Conservation (phyloP, 441 rosid species). For the Pelargonium exstipulatum region DNA sequence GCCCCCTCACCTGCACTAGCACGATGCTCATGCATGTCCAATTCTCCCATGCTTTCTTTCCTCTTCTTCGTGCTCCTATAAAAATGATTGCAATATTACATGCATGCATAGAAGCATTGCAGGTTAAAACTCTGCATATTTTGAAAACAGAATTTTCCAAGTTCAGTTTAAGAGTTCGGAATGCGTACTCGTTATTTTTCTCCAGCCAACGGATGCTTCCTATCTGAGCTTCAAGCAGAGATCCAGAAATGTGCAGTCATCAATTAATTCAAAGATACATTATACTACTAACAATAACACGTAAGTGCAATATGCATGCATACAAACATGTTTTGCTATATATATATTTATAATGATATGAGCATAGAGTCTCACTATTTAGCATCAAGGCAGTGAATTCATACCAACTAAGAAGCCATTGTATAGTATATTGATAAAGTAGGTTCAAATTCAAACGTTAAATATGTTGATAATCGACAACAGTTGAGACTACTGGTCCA, state of each 20-base stretch:
- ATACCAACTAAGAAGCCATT: too few relatives aligned
- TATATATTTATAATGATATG: too few relatives aligned
- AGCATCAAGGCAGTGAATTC: too few relatives aligned
- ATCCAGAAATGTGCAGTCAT: conserved; percentile 57
- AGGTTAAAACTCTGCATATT: not conserved
- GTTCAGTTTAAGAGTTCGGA: conserved; percentile 34
- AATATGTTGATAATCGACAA: too few relatives aligned
- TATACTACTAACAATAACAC: not conserved
- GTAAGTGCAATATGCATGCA: not conserved
- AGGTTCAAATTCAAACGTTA: too few relatives aligned
- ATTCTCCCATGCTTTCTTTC: conserved; percentile 22
- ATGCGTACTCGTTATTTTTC: conserved; percentile 31
- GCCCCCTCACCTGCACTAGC: conserved; percentile 14
- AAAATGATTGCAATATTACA: conserved; percentile 2
- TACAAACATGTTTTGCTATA: too few relatives aligned
- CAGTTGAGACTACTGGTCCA: too few relatives aligned
- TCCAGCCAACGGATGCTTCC: conserved; percentile 63
- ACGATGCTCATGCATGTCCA: conserved; percentile 16
- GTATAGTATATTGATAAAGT: too few relatives aligned
- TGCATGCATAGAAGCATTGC: not conserved
- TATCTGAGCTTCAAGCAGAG: conserved; percentile 48
- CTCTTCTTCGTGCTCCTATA: conserved; percentile 26
- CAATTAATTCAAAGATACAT: not conserved
- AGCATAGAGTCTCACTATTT: too few relatives aligned
- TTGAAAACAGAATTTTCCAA: not conserved